Base-by-base conservation (phyloP, 78 protist genomes). In the Tieghemostelium lacteum region DNA sequence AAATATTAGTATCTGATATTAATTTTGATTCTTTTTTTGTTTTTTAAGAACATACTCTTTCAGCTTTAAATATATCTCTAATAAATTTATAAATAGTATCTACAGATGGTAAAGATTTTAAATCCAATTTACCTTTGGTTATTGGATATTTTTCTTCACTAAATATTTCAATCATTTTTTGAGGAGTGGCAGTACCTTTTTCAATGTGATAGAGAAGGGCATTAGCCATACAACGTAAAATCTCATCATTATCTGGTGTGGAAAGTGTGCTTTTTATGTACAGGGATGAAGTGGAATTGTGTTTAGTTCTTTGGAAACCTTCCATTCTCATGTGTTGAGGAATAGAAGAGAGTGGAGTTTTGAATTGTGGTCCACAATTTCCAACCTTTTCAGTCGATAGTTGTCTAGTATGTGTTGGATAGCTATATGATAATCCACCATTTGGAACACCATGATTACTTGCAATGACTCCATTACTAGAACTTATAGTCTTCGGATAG, bases 101-200 rank as follows among this genome's bases (percentile, higher is more conserved):
- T 24, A 83, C 91, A 49, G 91, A 29, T 69, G 91, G 91, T n/a
- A 67, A 29, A 28, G 72, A 42, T 58, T 45, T 83, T 57, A 83
- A 57, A 36, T 83, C 91, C 17, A 69, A 10, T 69, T 83, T 83
- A 54, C 75, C 75, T 83, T 83, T 83, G 14, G 89, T 83, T 6
- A 83, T 83, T 69, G 89, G 89, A 57, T 83, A 83, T 69, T 83
- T 83, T 69, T 83, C 89, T 69, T 83, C 89, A 58, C 89, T 83
- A 69, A 83, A 83, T 29, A 83, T 83, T 39, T 83, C 89, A 69
- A 83, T 58, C 40, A 34, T 54, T 69, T 83, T 83, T 67, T 69
- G 77, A 22, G 89, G 75, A 16, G 28, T 7, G 22, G 55, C 70
- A 10, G 77, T 14, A 39, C 89, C 89, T 69, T 64, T 66, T 34